phyloP scores from a whole-genome alignment of 768 basidiomycete species.

The Pulveroboletus ravenelii region DNA sequence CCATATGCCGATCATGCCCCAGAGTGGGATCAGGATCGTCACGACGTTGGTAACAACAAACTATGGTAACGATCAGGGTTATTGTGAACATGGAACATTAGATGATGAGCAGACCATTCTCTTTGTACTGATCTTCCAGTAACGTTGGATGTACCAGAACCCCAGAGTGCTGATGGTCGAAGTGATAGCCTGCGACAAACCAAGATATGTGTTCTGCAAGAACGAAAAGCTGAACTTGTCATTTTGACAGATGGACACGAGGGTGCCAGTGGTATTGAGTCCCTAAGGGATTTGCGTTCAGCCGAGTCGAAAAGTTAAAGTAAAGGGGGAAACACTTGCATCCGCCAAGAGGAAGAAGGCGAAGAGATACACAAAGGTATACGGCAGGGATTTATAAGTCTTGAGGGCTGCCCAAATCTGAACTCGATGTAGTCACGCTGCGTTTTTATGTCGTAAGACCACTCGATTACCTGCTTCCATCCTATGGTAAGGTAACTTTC shows the following conservation, averaged over 20 bases:
- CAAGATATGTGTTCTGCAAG: conserved; percentile 74
- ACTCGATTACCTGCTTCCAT: conserved; percentile 66
- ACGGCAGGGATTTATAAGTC: conserved; percentile 72
- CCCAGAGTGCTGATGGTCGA: conserved; percentile 68
- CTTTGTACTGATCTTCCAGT: conserved; percentile 78
- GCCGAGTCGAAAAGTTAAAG: neutral
- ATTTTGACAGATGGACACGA: conserved; percentile 75
- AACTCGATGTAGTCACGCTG: neutral
- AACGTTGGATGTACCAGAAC: conserved; percentile 80
- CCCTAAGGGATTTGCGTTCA: conserved; percentile 41
- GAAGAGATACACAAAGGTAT: conserved; percentile 78
- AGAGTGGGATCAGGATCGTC: conserved; percentile 73
- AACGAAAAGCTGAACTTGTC: conserved; percentile 79
- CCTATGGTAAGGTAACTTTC: conserved; percentile 77
- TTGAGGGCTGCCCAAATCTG: conserved; percentile 75
- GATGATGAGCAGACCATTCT: conserved; percentile 52
- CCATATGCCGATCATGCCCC: conserved; percentile 88
- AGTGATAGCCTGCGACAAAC: conserved; percentile 69
- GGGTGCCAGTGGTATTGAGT: conserved; percentile 72
- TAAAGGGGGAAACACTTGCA: conserved; percentile 35
- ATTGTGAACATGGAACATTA: neutral
- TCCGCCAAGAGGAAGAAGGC: conserved; percentile 77
- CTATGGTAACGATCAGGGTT: conserved; percentile 31
- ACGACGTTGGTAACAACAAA: conserved; percentile 74
- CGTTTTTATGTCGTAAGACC: neutral